Evolutionary conservation across 116 monocot genomes (phyloP).

Genomic region (Zostera marina): DNA sequence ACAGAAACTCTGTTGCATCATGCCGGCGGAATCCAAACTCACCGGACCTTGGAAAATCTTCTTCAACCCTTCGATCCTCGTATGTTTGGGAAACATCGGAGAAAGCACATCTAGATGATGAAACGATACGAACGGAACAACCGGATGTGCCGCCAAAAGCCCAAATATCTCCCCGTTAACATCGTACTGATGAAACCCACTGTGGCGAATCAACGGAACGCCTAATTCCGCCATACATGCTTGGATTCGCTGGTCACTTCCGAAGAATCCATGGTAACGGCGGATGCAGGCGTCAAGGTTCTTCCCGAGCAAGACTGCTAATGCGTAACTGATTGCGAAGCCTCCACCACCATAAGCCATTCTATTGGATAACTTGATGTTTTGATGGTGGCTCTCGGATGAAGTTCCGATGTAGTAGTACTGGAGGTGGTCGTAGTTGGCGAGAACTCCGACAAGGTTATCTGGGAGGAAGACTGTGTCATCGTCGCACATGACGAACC

Average conservation of each 20-base stretch:
- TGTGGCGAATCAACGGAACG: slow-evolving; percentile 37
- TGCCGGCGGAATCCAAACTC: slow-evolving; percentile 2
- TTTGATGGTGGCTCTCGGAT: slow-evolving; percentile 52
- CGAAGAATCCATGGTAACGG: slow-evolving; percentile 28
- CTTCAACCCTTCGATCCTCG: slow-evolving; percentile 13
- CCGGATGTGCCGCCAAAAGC: slow-evolving; percentile 59
- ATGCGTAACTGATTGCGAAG: slow-evolving; percentile 41
- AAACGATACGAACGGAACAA: slow-evolving; percentile 54
- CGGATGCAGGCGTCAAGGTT: slow-evolving; percentile 28
- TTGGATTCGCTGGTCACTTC: slow-evolving; percentile 37
- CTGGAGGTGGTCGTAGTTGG: slow-evolving; percentile 49
- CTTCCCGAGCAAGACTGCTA: slow-evolving; percentile 12
- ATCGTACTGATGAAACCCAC: slow-evolving; percentile 41
- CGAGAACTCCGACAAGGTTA: slow-evolving; percentile 40
- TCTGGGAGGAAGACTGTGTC: slow-evolving; percentile 64
- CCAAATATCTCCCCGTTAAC: slow-evolving; percentile 12
- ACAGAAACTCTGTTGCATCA: slow-evolving; percentile 43
- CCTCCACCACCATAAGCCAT: slow-evolving; percentile 69
- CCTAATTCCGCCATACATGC: slow-evolving; percentile 41
- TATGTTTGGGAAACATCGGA: slow-evolving; percentile 10
- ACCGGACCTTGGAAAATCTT: slow-evolving; percentile 26
- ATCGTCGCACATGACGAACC: slow-evolving; percentile 70
- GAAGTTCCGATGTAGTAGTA: slow-evolving; percentile 44
- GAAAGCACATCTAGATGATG: slow-evolving; percentile 65
- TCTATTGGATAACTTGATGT: slow-evolving; percentile 31